Conservation (phyloP, 306 rosid genomes). For the Betula pendula region DNA sequence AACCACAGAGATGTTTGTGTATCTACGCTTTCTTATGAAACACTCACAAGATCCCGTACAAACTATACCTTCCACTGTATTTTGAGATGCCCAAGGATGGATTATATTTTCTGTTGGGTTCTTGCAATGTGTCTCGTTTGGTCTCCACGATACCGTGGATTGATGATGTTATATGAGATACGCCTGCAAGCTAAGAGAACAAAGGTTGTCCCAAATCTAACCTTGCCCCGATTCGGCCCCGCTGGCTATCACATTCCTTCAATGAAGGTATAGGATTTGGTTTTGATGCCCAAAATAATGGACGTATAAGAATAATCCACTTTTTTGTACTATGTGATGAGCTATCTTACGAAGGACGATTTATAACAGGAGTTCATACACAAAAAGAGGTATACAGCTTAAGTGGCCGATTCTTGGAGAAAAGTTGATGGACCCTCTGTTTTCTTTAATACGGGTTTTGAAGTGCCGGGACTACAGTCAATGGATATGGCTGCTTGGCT, state of each 20-base stretch:
- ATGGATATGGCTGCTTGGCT: background rate
- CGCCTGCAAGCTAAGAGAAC: background rate
- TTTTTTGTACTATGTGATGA: background rate
- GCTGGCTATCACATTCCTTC: rapidly evolving
- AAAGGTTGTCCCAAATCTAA: background rate
- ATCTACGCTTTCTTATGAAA: too few relatives aligned
- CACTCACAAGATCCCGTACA: too few relatives aligned
- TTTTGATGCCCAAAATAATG: background rate
- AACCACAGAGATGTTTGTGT: too few relatives aligned
- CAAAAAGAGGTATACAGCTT: background rate
- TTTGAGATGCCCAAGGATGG: too few relatives aligned
- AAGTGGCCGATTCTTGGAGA: background rate
- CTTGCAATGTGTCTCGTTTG: background rate
- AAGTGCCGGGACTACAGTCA: background rate
- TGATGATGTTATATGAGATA: background rate
- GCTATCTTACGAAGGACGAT: too few relatives aligned
- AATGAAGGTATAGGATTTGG: too few relatives aligned
- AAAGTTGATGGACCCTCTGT: background rate
- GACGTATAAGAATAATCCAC: background rate
- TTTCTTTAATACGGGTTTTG: background rate
- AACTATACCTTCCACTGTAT: too few relatives aligned
- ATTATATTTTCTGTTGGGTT: background rate
- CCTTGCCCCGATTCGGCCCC: rapidly evolving
- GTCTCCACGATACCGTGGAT: background rate
- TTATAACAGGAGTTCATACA: too few relatives aligned